A percentile compares a stretch with the other conserved stretches of the same genome.
Evolutionary conservation across 441 rosid genomes (phyloP).

Genomic region (Gossypium schwendimanii): DNA sequence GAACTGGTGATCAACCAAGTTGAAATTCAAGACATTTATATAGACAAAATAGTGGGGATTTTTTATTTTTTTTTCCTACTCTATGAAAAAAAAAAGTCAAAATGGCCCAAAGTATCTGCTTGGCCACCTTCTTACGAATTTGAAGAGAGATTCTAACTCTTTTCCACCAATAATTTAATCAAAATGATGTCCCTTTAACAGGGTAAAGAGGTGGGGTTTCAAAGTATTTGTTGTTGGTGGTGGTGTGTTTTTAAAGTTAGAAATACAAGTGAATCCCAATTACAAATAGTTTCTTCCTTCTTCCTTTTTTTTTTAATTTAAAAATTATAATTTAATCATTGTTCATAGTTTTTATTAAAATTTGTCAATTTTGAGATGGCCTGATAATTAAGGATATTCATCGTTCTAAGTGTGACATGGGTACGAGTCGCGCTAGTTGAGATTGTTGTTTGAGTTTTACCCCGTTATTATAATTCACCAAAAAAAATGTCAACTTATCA

Average conservation of each 20-base stretch:
- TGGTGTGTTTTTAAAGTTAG: background rate
- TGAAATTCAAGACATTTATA: conserved; percentile 8
- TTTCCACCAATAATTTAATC: background rate
- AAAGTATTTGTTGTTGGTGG: background rate
- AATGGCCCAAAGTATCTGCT: background rate
- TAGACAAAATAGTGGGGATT: background rate
- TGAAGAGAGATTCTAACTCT: conserved; percentile 5
- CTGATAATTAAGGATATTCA: too few relatives aligned
- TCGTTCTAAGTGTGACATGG: accelerated
- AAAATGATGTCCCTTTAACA: conserved; percentile 24
- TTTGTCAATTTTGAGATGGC: too few relatives aligned
- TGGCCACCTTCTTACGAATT: background rate
- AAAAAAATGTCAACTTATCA: too few relatives aligned
- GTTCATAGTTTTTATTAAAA: too few relatives aligned
- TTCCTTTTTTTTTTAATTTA: too few relatives aligned
- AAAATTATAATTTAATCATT: too few relatives aligned
- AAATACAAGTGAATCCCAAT: background rate
- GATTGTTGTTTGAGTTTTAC: too few relatives aligned
- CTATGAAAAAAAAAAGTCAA: conserved; percentile 17
- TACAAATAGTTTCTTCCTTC: too few relatives aligned
- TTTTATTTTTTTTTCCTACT: background rate
- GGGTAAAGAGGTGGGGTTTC: conserved; percentile 17
- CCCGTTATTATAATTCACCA: too few relatives aligned
- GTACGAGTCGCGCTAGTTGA: too few relatives aligned
- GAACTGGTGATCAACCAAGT: background rate